These are phyloP conservation scores for Centrapalus pauciflorus DNA, from an alignment of 129 eudicot genomes.

Conservation along the genomic window DNA sequence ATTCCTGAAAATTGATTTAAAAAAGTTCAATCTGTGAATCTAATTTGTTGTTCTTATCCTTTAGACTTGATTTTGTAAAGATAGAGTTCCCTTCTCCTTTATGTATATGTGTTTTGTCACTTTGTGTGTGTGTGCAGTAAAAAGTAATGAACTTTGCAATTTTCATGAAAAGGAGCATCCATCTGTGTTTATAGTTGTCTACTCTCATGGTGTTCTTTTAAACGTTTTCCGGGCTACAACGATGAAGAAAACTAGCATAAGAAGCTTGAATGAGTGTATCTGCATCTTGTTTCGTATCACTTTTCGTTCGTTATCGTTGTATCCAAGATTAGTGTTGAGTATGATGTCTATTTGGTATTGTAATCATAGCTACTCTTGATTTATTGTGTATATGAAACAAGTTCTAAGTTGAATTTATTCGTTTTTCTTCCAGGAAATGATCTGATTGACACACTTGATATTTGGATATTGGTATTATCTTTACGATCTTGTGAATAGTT, in stretches of 20 bases:
- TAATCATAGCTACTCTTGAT: not conserved
- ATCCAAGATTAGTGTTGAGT: not conserved
- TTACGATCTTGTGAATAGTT: slow-evolving; percentile 4
- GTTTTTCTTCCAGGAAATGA: slow-evolving; percentile 14
- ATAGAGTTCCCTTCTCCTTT: not conserved
- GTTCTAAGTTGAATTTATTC: slow-evolving; percentile 4
- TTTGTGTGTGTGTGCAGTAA: not conserved
- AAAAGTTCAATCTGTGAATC: slow-evolving; percentile 18
- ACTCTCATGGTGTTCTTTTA: slow-evolving; percentile 6
- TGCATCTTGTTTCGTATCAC: too few relatives aligned
- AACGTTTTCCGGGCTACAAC: not conserved
- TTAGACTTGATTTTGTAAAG: not conserved
- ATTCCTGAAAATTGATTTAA: not conserved
- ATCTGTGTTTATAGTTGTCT: not conserved
- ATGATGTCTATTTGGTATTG: not conserved
- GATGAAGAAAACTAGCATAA: not conserved
- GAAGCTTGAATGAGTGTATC: too few relatives aligned
- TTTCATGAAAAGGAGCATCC: not conserved
- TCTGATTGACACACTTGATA: slow-evolving; percentile 11
- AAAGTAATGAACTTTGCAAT: not conserved
- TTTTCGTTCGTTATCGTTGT: too few relatives aligned
- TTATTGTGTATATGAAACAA: not conserved
- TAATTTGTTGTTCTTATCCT: not conserved
- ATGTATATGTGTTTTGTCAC: not conserved
- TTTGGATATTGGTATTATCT: not conserved